Evolutionary conservation across 225 moss, liverwort and hornwort species (phyloP), one percentile per base, ranked within the genome.

Genomic region (Pseudisothecium myosuroides): DNA sequence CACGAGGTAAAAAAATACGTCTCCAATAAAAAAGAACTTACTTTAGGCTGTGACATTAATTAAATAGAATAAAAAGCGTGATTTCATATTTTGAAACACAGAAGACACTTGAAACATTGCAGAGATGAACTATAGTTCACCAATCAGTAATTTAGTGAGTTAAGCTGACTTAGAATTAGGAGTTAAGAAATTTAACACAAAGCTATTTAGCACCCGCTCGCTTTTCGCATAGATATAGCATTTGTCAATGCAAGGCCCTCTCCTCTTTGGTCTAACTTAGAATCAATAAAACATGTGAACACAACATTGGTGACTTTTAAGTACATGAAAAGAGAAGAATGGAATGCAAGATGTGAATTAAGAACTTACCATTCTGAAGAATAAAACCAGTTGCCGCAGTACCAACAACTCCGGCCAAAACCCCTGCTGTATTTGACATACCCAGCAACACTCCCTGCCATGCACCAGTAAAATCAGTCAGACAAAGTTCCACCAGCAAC

Each of bases 351-450:
- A 71, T 37, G 21, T 34, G 69, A 59, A 41, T 32, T 58, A 54
- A 37, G 41, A 74, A 26, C 89, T 20, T 81, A 94, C 98, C 98
- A 82, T 93, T 97, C 50, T 99, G 98, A 83, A 99, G 92, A 88
- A 99, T 99, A 83, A 92, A 95, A 56, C 98, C 98, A 87, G 98
- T 99, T 81, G 98, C 96, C 60, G 98, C 98, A 16, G 98, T 99
- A 55, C 98, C 98, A 62, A 99, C 69, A 76, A 99, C 98, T 81
- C 97, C 98, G 62, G 98, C 98, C 72, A 97, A 90, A 64, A 99
- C 98, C 80, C 97, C 97, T 77, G 98, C 97, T 39, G 98, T 97
- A 72, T 98, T 98, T 65, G 98, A 98, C 86, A 98, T 93, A 73
- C 98, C 98, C 77, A 98, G 88, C 74, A 98, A 91, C 83, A 99